Evolutionary conservation across 305 asterid species (phyloP).

Genomic region (Andrographis paniculata): DNA sequence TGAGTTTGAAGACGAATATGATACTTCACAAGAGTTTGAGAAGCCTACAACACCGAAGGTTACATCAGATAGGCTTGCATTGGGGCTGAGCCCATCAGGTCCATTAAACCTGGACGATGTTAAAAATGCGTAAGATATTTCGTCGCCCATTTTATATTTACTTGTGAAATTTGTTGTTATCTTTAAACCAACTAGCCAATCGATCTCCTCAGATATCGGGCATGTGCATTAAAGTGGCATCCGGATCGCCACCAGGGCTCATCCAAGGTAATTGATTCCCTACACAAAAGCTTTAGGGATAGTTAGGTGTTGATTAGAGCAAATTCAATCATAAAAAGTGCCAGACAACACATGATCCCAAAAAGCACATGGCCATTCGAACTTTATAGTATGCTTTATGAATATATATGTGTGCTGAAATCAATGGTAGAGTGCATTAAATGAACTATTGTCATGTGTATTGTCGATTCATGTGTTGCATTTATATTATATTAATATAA

Average conservation of each 20-base stretch:
- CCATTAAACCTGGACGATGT: conserved; percentile 70
- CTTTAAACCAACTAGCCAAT: neutral
- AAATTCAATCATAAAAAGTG: no score
- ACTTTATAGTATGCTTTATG: no score
- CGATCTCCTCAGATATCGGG: conserved; percentile 58
- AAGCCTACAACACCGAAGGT: conserved; percentile 25
- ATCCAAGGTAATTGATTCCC: conserved; percentile 79
- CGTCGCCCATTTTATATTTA: conserved; percentile 2
- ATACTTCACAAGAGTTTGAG: conserved; percentile 31
- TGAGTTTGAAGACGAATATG: conserved; percentile 39
- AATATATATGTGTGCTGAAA: no score
- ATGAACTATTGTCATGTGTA: no score
- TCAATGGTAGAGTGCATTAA: no score
- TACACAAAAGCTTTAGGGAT: neutral
- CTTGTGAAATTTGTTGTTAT: neutral
- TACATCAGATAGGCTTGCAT: conserved; percentile 54
- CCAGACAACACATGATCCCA: no score
- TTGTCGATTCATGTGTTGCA: no score
- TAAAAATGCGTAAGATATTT: conserved; percentile 62
- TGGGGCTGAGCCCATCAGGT: conserved; percentile 72
- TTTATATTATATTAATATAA: no score
- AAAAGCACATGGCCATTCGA: no score
- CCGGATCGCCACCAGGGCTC: conserved; percentile 97
- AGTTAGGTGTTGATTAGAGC: neutral
- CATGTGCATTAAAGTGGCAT: conserved; percentile 93